A percentile compares a stretch with the other conserved stretches of the same genome.
Conservation (phyloP, 805 yeast species). For the Yarrowia deformans region DNA sequence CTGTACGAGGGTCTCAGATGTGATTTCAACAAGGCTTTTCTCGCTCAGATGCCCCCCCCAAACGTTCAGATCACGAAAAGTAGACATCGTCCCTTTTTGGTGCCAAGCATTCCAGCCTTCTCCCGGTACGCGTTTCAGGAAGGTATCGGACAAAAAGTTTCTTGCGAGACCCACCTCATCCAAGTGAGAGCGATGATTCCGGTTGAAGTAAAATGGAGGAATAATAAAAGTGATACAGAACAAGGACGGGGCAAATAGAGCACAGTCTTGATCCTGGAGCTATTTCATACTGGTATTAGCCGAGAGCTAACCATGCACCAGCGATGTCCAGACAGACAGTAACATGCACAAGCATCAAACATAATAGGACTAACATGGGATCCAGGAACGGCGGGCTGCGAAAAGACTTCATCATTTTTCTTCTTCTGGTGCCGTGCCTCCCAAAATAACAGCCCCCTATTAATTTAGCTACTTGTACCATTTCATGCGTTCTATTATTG, state of each 20-base stretch:
- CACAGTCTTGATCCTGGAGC: background rate
- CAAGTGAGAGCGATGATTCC: background rate
- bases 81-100: background rate
- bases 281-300: too few species aligned
- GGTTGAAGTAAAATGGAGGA: background rate
- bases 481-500: background rate
- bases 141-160: background rate
- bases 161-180: background rate
- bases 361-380: too few species aligned
- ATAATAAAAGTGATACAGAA: background rate
- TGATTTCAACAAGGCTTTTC: background rate
- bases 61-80: too few species aligned
- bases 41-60: too few species aligned
- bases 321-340: background rate
- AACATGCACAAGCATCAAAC: too few species aligned
- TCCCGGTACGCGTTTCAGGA: background rate
- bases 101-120: conserved; percentile 9
- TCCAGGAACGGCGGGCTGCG: background rate
- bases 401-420: background rate
- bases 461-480: background rate
- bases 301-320: background rate
- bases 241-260: background rate
- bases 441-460: conserved; percentile 14
- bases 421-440: background rate
- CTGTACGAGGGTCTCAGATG: background rate